Base-by-base conservation (phyloP, 768 basidiomycete genomes). In the Phaeotremella fagi region DNA sequence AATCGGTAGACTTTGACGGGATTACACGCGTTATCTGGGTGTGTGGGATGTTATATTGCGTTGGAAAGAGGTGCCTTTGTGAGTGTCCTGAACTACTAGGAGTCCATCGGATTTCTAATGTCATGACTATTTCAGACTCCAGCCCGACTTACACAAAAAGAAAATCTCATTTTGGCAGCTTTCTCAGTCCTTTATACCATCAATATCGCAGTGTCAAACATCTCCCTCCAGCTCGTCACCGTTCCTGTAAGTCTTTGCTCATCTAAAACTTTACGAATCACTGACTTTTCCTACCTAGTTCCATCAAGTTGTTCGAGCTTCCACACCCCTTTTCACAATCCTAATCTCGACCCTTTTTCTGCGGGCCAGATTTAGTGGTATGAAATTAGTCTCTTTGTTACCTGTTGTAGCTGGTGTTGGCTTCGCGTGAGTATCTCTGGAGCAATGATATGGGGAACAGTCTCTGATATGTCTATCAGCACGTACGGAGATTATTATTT, bases 401-500 rank as follows among this genome's bases (percentile, higher is more conserved):
- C 90, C 92, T 0, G 90, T 98, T 28, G 82, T 95, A 18, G 80
- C 80, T 1, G 94, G 95, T 14, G 95, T 99, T 12, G 89, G 84
- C 3, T 82, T 99, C 47, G 90, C 95, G 85, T 92, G 64, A 55
- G 76, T 71, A n/a, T n/a, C n/a, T n/a, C n/a, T n/a, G n/a, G n/a
- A n/a, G n/a, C n/a, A n/a, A n/a, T n/a, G n/a, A n/a, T n/a, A n/a
- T n/a, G n/a, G n/a, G 24, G 4, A 27, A 41, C 23, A 75, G 59
- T 83, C 80, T 27, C 44, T 28, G 33, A 33, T 20, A 50, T 49
- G 16, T 54, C 33, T 9, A 52, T 26, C 63, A 91, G 89, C 12
- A 95, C 91, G 4, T 94, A 90, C 52, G 95, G 92, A 49, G 92
- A 97, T 68, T 98, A 95, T 75, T 86, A 89, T 65, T 95, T 86